Evolutionary conservation across 2,329 filamentous ascomycete genomes (phyloP), one percentile per base, ranked within the genome.

Genomic region (Nigrospora oryzae): DNA sequence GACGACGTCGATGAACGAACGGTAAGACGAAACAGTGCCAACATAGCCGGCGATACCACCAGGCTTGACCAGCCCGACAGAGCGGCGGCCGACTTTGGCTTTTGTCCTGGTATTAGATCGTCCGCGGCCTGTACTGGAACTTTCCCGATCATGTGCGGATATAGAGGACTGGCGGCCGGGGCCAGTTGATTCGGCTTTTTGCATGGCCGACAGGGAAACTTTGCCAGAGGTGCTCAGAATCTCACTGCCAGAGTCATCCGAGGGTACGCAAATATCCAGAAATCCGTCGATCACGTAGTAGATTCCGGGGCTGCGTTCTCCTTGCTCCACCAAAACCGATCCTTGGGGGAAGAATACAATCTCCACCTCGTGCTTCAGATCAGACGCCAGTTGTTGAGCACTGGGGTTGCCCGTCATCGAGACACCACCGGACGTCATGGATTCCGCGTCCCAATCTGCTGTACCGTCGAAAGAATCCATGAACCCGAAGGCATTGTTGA

Each of bases 201-300:
- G 59, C 57, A 65, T 68, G 12, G 62, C 59, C 23, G 60, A 58
- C 3, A 58, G 47, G 1, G 63, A 63, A 30, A 59, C 56, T 48
- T 60, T 60, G 46, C 59, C 58, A 4, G 64, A 56, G 4, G 64
- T 61, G 30, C 63, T 66, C 7, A 72, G 50, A 5, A 73, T 69
- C 48, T 69, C 66, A 12, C 59, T 59, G 0, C 64, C 58, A 0
- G 63, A 54, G n/a, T 85, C 81, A 36, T 83, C 79, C 0, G 79
- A 70, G 2, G 87, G 83, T n/a, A 94, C 84, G 49, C 89, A 89
- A 37, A 97, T 90, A 57, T 98, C 93, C 33, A 98, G 69, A 56
- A 98, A 98, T 0, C 93, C 93, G 61, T 98, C 93, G 41, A 98
- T 86, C 3, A 98, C 91, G 64, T 98, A 98, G 67, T 98, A 98